Percentiles rank a stretch among this genome's conserved stretches.
Evolutionary conservation across 164 flowering plant species (phyloP).

Genomic region (Paratinospora sagittata): DNA sequence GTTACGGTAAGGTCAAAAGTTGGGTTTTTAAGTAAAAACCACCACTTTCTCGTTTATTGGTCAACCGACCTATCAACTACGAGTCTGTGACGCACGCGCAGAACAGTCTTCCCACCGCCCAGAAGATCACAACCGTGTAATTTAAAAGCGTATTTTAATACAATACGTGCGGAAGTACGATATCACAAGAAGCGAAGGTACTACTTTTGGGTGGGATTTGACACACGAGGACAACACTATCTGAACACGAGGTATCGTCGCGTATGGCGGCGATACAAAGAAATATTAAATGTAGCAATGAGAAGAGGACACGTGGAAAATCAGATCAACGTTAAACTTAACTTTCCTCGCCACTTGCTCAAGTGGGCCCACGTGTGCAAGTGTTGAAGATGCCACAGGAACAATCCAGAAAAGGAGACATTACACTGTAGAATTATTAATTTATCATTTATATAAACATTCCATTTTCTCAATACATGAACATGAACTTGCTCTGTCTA

Average conservation of each 20-base stretch:
- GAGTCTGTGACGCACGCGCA: background rate
- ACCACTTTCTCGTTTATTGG: too few relatives aligned
- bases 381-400: background rate
- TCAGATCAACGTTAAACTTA: background rate
- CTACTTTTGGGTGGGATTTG: too few relatives aligned
- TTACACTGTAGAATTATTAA: background rate
- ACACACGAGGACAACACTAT: background rate
- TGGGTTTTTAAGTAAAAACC: background rate
- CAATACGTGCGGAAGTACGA: background rate
- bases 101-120: background rate
- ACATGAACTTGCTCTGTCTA: too few relatives aligned
- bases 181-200: background rate
- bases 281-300: background rate
- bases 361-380: background rate
- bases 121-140: background rate
- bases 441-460: background rate
- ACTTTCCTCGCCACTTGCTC: constrained; percentile 4
- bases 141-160: background rate
- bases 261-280: constrained; percentile 4
- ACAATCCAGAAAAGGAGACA: background rate
- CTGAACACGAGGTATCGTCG: constrained; percentile 8
- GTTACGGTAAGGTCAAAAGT: background rate
- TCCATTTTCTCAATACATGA: background rate
- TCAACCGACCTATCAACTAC: background rate
- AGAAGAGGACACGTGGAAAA: constrained; percentile 7